These are phyloP conservation scores for Stemphylium vesicarium DNA, from an alignment of 2,329 filamentous ascomycete species.

Conservation along the genomic window DNA sequence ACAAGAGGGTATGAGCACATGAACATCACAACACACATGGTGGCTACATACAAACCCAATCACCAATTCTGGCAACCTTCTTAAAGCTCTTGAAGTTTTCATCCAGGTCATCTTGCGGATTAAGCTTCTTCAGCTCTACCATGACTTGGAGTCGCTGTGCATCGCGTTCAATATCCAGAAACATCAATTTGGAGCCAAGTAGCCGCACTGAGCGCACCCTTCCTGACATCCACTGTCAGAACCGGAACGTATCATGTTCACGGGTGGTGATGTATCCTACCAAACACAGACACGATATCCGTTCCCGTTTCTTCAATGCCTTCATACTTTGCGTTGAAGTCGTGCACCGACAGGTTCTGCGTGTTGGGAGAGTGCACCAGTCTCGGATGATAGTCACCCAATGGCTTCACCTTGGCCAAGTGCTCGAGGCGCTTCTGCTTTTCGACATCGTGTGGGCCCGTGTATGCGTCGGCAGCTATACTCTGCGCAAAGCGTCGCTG, in stretches of 20 bases:
- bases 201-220: conserved; percentile 75
- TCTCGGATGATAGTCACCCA: conserved; percentile 65
- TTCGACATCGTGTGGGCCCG: conserved; percentile 51
- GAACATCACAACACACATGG: conserved; percentile 2
- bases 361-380: conserved; percentile 31
- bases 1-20: conserved; percentile 16
- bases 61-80: conserved; percentile 76
- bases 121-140: conserved; percentile 67
- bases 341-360: conserved; percentile 29
- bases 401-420: conserved; percentile 56
- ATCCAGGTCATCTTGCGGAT: conserved; percentile 42
- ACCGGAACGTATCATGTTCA: not conserved
- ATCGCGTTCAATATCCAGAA: conserved; percentile 80
- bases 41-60: conserved; percentile 74
- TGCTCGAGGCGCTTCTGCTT: conserved; percentile 62
- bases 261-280: conserved; percentile 27
- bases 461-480: conserved; percentile 28
- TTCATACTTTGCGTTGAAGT: conserved; percentile 41
- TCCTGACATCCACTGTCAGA: conserved; percentile 59
- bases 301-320: conserved; percentile 31
- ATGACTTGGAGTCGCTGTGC: conserved; percentile 77
- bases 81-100: conserved; percentile 65
- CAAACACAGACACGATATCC: conserved; percentile 45
- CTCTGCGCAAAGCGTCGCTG: conserved; percentile 41
- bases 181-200: conserved; percentile 79